Base-by-base conservation (phyloP, 225 moss, liverwort and hornwort species). In the Bryum argenteum region DNA sequence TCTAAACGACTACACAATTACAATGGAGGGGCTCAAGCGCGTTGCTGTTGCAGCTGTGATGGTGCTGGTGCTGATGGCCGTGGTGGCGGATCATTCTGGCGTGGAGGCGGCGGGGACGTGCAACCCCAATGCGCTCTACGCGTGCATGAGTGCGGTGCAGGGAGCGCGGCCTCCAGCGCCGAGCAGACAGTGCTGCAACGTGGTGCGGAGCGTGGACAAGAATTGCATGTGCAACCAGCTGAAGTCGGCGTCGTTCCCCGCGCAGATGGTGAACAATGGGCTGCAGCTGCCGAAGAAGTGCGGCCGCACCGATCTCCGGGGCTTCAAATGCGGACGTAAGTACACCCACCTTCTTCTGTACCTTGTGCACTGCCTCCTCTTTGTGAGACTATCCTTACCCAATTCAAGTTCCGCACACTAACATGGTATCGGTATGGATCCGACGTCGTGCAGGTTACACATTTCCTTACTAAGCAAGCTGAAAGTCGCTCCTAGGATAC, bases 281-380 rank as follows among this genome's bases (percentile, higher is more conserved):
- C 23, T 72, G 60, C 60, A 66, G 66, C 78, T 72, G 66, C 71
- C 72, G 33, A 67, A 77, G 65, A 77, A 66, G 58, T 77, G 78
- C 13, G 54, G 72, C 0, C 67, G 45, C 54, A 15, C 19, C 0
- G 72, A 78, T 15, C 24, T 73, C 13, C 5, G 67, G 2, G 78
- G 67, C 39, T 78, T 73, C 62, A 5, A 38, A 8, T 78, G 78
- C 37, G 67, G 72, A 45, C 73, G 78, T 73, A 19, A 73, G 61
- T 72, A 14, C 52, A 22, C 48, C 2, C 52, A 18, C 44, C 10
- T 14, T 10, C 10, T 44, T 10, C 11, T 10, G 3, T 14, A n/a
- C n/a, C n/a, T n/a, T n/a, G n/a, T n/a, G n/a, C n/a, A n/a, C n/a
- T n/a, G n/a, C n/a, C n/a, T n/a, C n/a, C n/a, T n/a, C n/a, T n/a